These are phyloP conservation scores for Santalum album DNA, from an alignment of 164 flowering plant species.

Conservation along the genomic window DNA sequence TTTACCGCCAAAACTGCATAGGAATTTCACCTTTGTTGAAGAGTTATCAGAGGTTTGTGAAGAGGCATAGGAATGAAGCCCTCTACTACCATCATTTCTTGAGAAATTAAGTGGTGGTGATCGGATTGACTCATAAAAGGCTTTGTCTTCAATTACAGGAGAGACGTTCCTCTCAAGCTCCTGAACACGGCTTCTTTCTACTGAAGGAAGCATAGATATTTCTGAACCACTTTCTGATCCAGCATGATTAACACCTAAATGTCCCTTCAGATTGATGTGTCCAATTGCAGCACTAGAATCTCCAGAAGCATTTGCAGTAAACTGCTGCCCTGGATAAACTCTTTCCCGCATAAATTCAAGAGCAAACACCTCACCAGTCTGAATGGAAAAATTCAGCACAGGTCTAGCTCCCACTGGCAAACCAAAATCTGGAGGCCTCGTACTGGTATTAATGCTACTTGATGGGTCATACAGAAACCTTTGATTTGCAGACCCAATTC, in stretches of 20 bases:
- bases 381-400: slow-evolving; percentile 67
- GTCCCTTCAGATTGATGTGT: slow-evolving; percentile 51
- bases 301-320: slow-evolving; percentile 25
- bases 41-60: slow-evolving; percentile 45
- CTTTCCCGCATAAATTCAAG: slow-evolving; percentile 81
- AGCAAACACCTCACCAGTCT: slow-evolving; percentile 94
- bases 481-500: slow-evolving; percentile 29
- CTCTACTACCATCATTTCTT: slow-evolving; percentile 30
- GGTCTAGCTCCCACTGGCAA: slow-evolving; percentile 40
- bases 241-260: slow-evolving; percentile 43
- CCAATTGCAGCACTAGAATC: slow-evolving; percentile 32
- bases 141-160: slow-evolving; percentile 25
- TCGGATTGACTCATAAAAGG: slow-evolving; percentile 27
- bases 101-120: slow-evolving; percentile 32
- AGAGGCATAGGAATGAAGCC: slow-evolving; percentile 35
- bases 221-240: slow-evolving; percentile 72
- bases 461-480: slow-evolving; percentile 38
- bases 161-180: slow-evolving; percentile 39
- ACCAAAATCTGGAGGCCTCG: slow-evolving; percentile 43
- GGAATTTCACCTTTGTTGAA: slow-evolving; percentile 50
- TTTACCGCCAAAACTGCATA: slow-evolving; percentile 92
- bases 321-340: slow-evolving; percentile 39
- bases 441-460: slow-evolving; percentile 24
- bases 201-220: slow-evolving; percentile 29
- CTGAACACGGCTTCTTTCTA: slow-evolving; percentile 26